These are phyloP conservation scores for Pseudonitzschia delicatissima DNA, from an alignment of 108 stramenopile species.

Conservation along the genomic window DNA sequence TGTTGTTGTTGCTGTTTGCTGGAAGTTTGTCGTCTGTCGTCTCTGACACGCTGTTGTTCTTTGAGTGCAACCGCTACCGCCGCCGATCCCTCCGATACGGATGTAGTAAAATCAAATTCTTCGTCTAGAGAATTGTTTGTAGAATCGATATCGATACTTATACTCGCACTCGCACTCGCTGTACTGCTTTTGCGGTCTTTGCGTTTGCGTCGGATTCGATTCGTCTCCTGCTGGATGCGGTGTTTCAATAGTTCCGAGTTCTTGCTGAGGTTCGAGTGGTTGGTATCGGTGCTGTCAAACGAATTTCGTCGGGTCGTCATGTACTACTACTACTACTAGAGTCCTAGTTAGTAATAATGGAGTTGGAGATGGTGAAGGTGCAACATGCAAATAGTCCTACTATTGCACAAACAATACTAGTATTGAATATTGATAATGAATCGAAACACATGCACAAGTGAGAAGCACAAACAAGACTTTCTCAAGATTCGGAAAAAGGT, in stretches of 20 bases:
- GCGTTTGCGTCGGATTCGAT: constrained; percentile 17
- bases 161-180: background rate
- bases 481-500: no score
- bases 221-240: constrained; percentile 30
- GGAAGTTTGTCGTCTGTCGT: background rate
- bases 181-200: background rate
- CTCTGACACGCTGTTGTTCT: background rate
- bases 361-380: background rate
- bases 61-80: background rate
- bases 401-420: no score
- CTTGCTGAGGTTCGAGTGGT: background rate
- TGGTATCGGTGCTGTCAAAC: background rate
- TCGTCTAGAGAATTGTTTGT: constrained; percentile 16
- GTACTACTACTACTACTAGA: no score
- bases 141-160: background rate
- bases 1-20: no score
- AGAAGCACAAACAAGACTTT: no score
- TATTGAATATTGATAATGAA: no score
- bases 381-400: no score
- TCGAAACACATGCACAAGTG: no score
- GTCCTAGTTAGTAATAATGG: no score
- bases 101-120: background rate
- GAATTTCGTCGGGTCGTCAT: background rate
- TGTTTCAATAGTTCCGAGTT: no score
- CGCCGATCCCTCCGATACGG: background rate